Evolutionary conservation across 108 stramenopile species (phyloP), one percentile per base, ranked within the genome.

Genomic region (Cyclotella atomus): DNA sequence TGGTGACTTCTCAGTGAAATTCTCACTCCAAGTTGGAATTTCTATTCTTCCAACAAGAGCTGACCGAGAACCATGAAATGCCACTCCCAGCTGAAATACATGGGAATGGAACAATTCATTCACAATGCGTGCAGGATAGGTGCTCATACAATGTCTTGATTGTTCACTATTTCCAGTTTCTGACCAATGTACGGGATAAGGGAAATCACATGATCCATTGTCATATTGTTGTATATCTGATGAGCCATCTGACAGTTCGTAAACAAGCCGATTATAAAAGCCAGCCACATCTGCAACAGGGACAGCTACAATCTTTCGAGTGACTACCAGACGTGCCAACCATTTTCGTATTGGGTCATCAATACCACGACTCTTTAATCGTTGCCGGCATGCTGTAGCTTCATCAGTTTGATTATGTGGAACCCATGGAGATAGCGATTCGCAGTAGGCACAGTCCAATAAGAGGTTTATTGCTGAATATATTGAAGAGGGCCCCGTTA

Each of bases 61-160:
- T 14, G 68, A 43, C 1, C 89, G 97, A n/a, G n/a, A n/a, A n/a
- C n/a, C n/a, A 82, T 99, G 98, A 65, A 97, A 98, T 15, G 99
- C 97, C n/a, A 99, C 29, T 15, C 90, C 86, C 25, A 97, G 59
- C 79, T 98, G 98, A 75, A 98, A 94, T 30, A 94, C 62, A 80
- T 97, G 94, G 8, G 93, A 85, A 12, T 91, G 93, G 73, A 87
- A 98, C 16, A 99, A 47, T 71, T 97, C 97, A 77, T 98, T 98
- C 43, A 97, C 61, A 12, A 91, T 84, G 15, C 96, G 86, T 2
- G 90, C 97, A 0, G 97, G 88, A 62, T 94, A 91, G 23, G 98
- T 93, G 50, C 77, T 84, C 94, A 98, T 97, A 77, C 98, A 99
- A n/a, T n/a, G n/a, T n/a, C n/a, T n/a, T n/a, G n/a, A n/a, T n/a